phyloP scores from a whole-genome alignment of 257 asterid genomes.

The Jaltomata sinuosa region DNA sequence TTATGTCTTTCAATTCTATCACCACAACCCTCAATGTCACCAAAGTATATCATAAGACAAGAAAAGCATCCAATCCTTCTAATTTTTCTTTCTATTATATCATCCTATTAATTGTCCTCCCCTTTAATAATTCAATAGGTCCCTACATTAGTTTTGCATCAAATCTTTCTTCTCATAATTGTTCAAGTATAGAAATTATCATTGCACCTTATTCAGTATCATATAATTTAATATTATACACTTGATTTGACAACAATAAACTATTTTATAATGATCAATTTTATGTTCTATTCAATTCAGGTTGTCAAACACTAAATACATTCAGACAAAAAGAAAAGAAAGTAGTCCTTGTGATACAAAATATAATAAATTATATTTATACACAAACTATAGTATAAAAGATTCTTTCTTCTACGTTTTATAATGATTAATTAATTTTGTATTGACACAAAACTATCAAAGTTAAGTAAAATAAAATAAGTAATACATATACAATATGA shows the following conservation, averaged over 20 bases:
- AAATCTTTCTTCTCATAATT: neutral
- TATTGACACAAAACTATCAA: no score
- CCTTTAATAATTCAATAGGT: constrained; percentile 10
- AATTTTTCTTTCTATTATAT: constrained; percentile 1
- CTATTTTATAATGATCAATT: neutral
- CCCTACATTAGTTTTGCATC: constrained; percentile 19
- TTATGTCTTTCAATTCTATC: constrained; percentile 13
- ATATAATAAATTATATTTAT: neutral
- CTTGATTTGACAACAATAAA: neutral
- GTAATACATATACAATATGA: no score
- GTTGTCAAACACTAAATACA: neutral
- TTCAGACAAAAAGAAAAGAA: neutral
- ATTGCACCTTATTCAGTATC: neutral
- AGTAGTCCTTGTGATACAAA: neutral
- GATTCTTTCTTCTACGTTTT: neutral
- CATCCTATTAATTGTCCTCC: constrained; percentile 3
- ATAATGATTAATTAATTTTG: no score
- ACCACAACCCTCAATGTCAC: constrained; percentile 5
- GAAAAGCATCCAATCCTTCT: constrained; percentile 31
- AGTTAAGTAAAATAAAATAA: no score
- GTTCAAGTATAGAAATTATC: neutral
- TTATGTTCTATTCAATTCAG: neutral
- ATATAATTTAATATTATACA: neutral
- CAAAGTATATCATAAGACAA: constrained; percentile 18
- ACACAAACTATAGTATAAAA: neutral